phyloP scores from a whole-genome alignment of 1,284 basidiomycete genomes.

The Meira nashicola region DNA sequence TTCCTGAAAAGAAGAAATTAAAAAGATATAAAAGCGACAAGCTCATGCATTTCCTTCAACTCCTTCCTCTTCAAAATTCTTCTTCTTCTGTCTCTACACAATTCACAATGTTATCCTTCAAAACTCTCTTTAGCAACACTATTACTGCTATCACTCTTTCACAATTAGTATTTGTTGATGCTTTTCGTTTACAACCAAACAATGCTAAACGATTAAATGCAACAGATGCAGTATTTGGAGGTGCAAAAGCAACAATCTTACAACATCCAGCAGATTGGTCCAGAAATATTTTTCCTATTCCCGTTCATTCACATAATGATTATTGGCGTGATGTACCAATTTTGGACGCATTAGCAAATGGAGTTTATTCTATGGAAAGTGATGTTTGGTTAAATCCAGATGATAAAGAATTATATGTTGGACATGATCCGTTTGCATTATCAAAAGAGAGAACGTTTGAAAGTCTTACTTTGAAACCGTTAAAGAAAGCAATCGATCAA shows the following conservation, averaged over 20 bases:
- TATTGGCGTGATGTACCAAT: slow-evolving; percentile 33
- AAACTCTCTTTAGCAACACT: neutral
- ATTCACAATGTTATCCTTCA: no score
- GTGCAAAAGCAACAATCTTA: slow-evolving; percentile 18
- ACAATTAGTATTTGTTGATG: neutral
- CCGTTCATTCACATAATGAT: slow-evolving; percentile 43
- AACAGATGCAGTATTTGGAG: slow-evolving; percentile 13
- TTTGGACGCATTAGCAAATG: slow-evolving; percentile 32
- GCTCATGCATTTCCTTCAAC: no score
- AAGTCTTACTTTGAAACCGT: slow-evolving; percentile 25
- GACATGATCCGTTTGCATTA: slow-evolving; percentile 34
- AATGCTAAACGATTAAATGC: neutral
- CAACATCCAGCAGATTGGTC: slow-evolving; percentile 24
- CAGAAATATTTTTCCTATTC: slow-evolving; percentile 20
- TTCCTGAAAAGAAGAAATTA: no score
- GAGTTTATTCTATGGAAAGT: slow-evolving; percentile 29
- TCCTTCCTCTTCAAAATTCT: no score
- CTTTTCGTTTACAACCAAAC: neutral
- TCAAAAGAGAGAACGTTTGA: slow-evolving; percentile 31
- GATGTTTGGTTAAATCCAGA: slow-evolving; percentile 41
- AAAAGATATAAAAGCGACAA: no score
- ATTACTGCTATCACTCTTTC: neutral
- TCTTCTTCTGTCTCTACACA: no score
- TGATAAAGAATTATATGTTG: slow-evolving; percentile 31
- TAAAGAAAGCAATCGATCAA: slow-evolving; percentile 29